A percentile compares a stretch with the other conserved stretches of the same genome.
phyloP scores from a whole-genome alignment of 2,329 filamentous ascomycete genomes.

The Penicillium sclerotigenum region DNA sequence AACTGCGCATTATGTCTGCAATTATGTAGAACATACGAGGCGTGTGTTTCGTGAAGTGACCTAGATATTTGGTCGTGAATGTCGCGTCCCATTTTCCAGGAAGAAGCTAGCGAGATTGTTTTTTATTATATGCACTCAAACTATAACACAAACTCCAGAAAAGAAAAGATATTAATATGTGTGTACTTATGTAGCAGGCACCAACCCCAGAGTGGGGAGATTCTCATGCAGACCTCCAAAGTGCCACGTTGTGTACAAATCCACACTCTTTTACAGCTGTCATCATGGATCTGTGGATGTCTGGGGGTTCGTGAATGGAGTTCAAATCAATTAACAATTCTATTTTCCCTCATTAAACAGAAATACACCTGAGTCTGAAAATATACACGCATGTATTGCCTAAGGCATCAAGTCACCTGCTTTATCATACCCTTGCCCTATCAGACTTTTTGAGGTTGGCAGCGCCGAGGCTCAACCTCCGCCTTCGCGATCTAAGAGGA shows the following conservation, averaged over 20 bases:
- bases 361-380: background rate
- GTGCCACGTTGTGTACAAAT: background rate
- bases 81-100: background rate
- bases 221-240: slow-evolving; percentile 7
- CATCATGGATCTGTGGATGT: background rate
- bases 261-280: background rate
- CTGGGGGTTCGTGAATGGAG: background rate
- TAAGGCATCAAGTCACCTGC: slow-evolving; percentile 9
- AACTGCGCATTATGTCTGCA: background rate
- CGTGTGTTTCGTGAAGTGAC: background rate
- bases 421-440: slow-evolving; percentile 16
- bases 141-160: background rate
- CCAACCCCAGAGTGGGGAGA: slow-evolving; percentile 17
- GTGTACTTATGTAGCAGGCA: background rate
- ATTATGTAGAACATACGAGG: background rate
- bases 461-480: slow-evolving; percentile 21
- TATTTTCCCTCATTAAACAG: background rate
- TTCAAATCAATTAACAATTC: background rate
- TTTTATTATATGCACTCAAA: background rate
- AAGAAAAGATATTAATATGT: background rate
- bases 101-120: background rate
- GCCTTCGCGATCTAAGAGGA: slow-evolving; percentile 7
- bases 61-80: background rate
- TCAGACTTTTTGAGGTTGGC: slow-evolving; percentile 9
- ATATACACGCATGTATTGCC: background rate